Conservation (phyloP, 306 rosid species). For the Begonia loranthoides region DNA sequence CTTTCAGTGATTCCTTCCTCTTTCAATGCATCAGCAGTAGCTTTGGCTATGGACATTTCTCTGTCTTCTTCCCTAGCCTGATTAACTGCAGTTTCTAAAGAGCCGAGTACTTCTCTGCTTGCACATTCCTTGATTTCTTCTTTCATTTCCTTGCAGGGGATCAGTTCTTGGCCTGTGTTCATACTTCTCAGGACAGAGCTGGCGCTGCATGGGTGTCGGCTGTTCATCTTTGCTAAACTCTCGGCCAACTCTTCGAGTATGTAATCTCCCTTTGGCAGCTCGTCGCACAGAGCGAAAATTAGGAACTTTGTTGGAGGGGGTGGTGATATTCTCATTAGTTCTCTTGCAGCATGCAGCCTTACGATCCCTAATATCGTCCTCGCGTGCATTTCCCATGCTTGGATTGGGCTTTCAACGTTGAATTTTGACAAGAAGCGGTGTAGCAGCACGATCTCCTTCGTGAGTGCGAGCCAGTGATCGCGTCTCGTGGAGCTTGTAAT, state of each 20-base stretch:
- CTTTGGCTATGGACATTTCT: constrained; percentile 54
- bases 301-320: constrained; percentile 78
- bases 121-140: neutral
- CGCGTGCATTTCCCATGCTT: constrained; percentile 80
- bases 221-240: constrained; percentile 35
- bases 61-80: constrained; percentile 79
- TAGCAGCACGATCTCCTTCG: constrained; percentile 56
- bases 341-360: constrained; percentile 92
- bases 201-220: constrained; percentile 50
- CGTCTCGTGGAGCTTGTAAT: constrained; percentile 88
- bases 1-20: constrained; percentile 75
- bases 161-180: constrained; percentile 26
- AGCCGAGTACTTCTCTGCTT: constrained; percentile 15
- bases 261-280: constrained; percentile 79
- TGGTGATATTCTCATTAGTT: constrained; percentile 82
- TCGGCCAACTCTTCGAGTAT: constrained; percentile 70
- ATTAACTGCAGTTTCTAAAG: constrained; percentile 44
- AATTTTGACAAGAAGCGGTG: constrained; percentile 49
- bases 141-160: constrained; percentile 10
- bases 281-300: constrained; percentile 67
- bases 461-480: constrained; percentile 82
- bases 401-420: constrained; percentile 28
- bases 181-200: constrained; percentile 40
- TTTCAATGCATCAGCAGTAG: constrained; percentile 60
- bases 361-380: constrained; percentile 70